Percentiles rank a stretch among this genome's conserved stretches.
Evolutionary conservation across 2,329 filamentous ascomycete species (phyloP).

Genomic region (Penicillium freii): DNA sequence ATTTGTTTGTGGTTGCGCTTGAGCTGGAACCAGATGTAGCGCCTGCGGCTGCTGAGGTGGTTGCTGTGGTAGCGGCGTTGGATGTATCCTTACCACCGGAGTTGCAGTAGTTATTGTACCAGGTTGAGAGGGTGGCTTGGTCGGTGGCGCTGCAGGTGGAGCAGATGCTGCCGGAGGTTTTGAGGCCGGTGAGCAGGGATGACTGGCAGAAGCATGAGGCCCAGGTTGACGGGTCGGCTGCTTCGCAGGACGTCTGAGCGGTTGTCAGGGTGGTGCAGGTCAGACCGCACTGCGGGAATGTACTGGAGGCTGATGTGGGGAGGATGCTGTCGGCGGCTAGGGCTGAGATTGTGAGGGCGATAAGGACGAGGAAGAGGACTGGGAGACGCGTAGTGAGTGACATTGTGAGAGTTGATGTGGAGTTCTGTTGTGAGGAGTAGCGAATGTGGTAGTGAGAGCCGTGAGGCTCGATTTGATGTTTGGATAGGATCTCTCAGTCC

Average conservation of each 20-base stretch:
- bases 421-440: background rate
- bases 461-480: background rate
- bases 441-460: slow-evolving; percentile 2
- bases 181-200: slow-evolving; percentile 57
- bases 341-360: slow-evolving; percentile 23
- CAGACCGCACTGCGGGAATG: slow-evolving; percentile 63
- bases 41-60: slow-evolving; percentile 24
- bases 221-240: slow-evolving; percentile 55
- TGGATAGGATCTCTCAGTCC: background rate
- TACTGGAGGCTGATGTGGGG: slow-evolving; percentile 38
- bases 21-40: slow-evolving; percentile 7
- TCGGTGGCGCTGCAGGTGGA: slow-evolving; percentile 55
- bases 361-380: slow-evolving; percentile 3
- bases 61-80: slow-evolving; percentile 28
- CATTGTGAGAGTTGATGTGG: background rate
- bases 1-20: slow-evolving; percentile 3
- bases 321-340: slow-evolving; percentile 29
- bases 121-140: slow-evolving; percentile 60
- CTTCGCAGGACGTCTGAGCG: slow-evolving; percentile 66
- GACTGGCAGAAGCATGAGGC: slow-evolving; percentile 73
- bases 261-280: slow-evolving; percentile 62
- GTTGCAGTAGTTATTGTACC: slow-evolving; percentile 68
- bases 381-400: slow-evolving; percentile 4
- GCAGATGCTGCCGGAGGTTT: slow-evolving; percentile 62
- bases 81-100: slow-evolving; percentile 43